Evolutionary conservation across 1,284 basidiomycete genomes (phyloP).

Genomic region (Ganoderma lingzhi): DNA sequence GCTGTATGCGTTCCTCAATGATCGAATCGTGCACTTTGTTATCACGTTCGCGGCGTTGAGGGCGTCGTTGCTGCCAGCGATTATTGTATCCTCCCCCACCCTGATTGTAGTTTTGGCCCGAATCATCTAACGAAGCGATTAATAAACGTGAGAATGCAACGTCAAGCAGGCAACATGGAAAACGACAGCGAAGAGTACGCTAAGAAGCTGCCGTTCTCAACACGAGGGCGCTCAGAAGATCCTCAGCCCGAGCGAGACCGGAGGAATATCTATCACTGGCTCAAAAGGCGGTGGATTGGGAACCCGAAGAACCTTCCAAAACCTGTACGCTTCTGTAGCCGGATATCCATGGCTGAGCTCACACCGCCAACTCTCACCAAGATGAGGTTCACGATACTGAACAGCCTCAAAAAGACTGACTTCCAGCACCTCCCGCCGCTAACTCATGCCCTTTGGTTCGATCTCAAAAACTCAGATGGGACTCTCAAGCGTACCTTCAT

Average conservation of each 20-base stretch:
- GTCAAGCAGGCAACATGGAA: slow-evolving; percentile 38
- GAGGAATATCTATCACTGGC: slow-evolving; percentile 6
- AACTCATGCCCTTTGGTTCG: slow-evolving; percentile 13
- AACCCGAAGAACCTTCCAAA: slow-evolving; percentile 13
- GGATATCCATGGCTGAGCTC: slow-evolving; percentile 38
- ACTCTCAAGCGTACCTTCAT: slow-evolving; percentile 82
- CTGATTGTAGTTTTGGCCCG: slow-evolving; percentile 60
- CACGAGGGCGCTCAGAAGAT: slow-evolving; percentile 15
- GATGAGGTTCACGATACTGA: slow-evolving; percentile 40
- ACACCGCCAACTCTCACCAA: slow-evolving; percentile 48
- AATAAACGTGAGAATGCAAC: slow-evolving; percentile 62
- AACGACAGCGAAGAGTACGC: slow-evolving; percentile 11
- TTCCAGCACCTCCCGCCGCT: slow-evolving; percentile 10
- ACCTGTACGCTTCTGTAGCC: slow-evolving; percentile 15
- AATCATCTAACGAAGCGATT: slow-evolving; percentile 62
- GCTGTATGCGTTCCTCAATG: slow-evolving; percentile 89
- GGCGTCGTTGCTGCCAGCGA: slow-evolving; percentile 52
- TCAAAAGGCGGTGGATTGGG: slow-evolving; percentile 1
- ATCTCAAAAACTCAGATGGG: slow-evolving; percentile 37
- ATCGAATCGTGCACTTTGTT: slow-evolving; percentile 87
- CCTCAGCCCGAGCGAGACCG: slow-evolving; percentile 16
- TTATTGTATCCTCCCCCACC: slow-evolving; percentile 53
- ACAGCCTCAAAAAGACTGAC: slow-evolving; percentile 19
- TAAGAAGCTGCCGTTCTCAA: slow-evolving; percentile 19
- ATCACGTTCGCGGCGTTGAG: slow-evolving; percentile 72